Conservation (phyloP, 441 rosid genomes). For the Eruca vesicaria region DNA sequence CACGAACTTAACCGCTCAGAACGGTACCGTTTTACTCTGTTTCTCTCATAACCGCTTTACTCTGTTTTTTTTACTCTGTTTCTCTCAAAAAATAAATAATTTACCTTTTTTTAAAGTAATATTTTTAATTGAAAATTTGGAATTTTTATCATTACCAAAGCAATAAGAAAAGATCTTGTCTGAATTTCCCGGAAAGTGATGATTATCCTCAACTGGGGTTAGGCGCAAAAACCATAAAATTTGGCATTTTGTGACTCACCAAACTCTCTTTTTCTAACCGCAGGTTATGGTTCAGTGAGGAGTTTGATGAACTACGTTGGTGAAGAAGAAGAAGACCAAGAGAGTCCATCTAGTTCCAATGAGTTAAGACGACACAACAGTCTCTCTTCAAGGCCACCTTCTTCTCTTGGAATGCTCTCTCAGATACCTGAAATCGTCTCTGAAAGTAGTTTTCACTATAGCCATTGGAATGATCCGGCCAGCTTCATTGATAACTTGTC, state of each 20-base stretch:
- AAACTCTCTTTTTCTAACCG: neutral
- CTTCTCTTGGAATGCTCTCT: slow-evolving; percentile 64
- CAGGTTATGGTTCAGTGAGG: slow-evolving; percentile 56
- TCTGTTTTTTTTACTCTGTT: neutral
- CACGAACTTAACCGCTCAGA: slow-evolving; percentile 49
- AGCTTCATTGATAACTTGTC: slow-evolving; percentile 30
- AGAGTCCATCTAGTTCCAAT: slow-evolving; percentile 42
- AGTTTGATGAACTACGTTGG: slow-evolving; percentile 42
- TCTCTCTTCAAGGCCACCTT: slow-evolving; percentile 57
- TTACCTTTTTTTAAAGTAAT: too few relatives aligned
- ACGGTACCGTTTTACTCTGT: slow-evolving; percentile 49
- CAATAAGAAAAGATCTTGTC: slow-evolving; percentile 19
- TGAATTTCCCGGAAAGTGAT: neutral
- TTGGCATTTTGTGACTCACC: slow-evolving; percentile 12
- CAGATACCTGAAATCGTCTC: slow-evolving; percentile 47
- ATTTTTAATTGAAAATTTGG: neutral
- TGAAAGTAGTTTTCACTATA: slow-evolving; percentile 22
- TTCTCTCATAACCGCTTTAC: neutral
- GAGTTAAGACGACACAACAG: slow-evolving; percentile 57
- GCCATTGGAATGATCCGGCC: slow-evolving; percentile 34
- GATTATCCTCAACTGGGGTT: neutral
- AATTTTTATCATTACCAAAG: neutral
- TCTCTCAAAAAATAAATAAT: neutral
- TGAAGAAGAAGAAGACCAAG: slow-evolving; percentile 42
- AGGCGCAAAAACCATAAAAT: slow-evolving; percentile 10